Base-by-base conservation (phyloP, 495 filamentous ascomycete genomes). In the Podospora tetraspora region DNA sequence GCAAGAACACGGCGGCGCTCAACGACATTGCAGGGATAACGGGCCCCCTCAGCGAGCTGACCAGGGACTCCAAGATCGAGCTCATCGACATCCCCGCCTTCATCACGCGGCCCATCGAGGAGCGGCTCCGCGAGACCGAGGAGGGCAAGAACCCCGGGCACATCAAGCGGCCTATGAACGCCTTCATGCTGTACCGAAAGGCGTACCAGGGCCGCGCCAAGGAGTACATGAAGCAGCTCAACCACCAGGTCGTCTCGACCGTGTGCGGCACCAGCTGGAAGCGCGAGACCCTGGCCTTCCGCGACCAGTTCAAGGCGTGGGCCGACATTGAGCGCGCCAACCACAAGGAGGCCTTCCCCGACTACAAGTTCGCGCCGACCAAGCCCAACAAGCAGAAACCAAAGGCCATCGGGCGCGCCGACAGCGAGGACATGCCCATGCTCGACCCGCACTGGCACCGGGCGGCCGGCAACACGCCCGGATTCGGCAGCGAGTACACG, bases 161-260 rank as follows among this genome's bases (percentile, higher is more conserved):
- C 72, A 84, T 99, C 66, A 92, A 94, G 69, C 83, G 95, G 37
- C 95, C 95, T 1, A 98, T 97, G 91, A 99, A 99, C 75, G 94
- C 93, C 1, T 99, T 98, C 84, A 98, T 99, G 92, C 84, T 99
- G 27, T 99, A 99, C 77, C 90, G 96, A 10, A 97, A 94, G 61
- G 92, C 94, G 6, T 98, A 91, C 73, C 90, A 94, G 25, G 92
- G 94, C 57, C 85, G 93, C 6, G 90, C 90, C 66, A 97, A 97
- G 77, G 78, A 85, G 57, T 92, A 88, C 86, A 91, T 91, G 69
- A 81, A 86, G 10, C 90, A 96, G 73, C 94, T 93, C 79, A 97
- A 98, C 79, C 94, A 98, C 74, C 95, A 99, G 75, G 84, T 96
- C 22, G 92, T 99, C 66, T 97, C 95, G 3, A 87, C 86, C 23